phyloP scores from a whole-genome alignment of 306 rosid genomes.

The Casuarina cunninghamiana region DNA sequence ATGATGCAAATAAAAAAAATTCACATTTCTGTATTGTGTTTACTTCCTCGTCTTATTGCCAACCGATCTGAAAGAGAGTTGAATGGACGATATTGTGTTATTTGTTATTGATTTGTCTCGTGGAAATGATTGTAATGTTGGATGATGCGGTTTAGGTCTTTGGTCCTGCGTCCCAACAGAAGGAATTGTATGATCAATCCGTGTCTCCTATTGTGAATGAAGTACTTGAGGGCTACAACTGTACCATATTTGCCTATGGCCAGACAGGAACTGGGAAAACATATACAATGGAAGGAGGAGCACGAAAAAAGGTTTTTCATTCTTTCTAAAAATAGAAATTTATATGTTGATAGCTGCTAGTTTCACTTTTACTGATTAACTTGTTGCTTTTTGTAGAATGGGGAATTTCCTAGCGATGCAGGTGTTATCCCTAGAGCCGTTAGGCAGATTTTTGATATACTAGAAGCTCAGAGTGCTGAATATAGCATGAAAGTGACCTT shows the following conservation, averaged over 20 bases:
- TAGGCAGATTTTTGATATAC: constrained; percentile 87
- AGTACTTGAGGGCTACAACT: constrained; percentile 98
- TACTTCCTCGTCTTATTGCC: constrained; percentile 12
- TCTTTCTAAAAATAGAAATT: not conserved
- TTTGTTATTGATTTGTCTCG: not conserved
- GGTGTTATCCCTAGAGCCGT: constrained; percentile 99
- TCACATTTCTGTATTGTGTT: constrained; percentile 17
- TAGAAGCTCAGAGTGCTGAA: constrained; percentile 95
- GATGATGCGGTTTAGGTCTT: constrained; percentile 63
- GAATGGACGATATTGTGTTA: not conserved
- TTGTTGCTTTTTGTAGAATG: constrained; percentile 59
- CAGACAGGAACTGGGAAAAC: constrained; percentile 99
- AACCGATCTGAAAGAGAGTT: too few species aligned
- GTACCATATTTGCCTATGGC: constrained; percentile 97
- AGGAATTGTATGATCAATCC: constrained; percentile 88
- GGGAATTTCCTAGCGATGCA: constrained; percentile 96
- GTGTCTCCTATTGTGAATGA: constrained; percentile 93
- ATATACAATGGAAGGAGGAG: constrained; percentile 99
- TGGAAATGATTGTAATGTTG: constrained; percentile 30
- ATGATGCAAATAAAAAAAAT: constrained; percentile 9
- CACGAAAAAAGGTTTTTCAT: constrained; percentile 76
- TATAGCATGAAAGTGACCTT: constrained; percentile 98
- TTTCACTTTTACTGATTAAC: constrained; percentile 11
- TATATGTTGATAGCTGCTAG: not conserved
- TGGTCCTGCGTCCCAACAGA: constrained; percentile 92